These are phyloP conservation scores for Fusarium camptoceras DNA, from an alignment of 2,329 filamentous ascomycete species.

Conservation along the genomic window DNA sequence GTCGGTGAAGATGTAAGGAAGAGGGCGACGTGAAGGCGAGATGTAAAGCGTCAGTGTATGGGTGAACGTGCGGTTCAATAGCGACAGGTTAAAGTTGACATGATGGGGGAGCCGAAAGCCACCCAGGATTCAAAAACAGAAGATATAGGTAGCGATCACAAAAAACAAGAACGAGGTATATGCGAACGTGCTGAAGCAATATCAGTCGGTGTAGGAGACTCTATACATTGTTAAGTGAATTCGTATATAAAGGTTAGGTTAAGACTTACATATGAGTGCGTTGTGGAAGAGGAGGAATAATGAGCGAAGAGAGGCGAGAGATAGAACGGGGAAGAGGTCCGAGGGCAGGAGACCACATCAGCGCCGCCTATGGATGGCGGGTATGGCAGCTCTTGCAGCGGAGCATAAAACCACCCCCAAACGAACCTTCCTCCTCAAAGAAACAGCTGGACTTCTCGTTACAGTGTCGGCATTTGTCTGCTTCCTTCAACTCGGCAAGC, in stretches of 20 bases:
- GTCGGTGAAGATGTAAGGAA: too few relatives aligned
- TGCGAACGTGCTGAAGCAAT: conserved; percentile 18
- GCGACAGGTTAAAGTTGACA: conserved; percentile 85
- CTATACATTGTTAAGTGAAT: conserved; percentile 29
- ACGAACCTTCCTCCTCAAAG: too few relatives aligned
- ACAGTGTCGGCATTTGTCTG: too few relatives aligned
- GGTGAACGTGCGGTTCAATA: too few relatives aligned
- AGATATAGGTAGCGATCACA: conserved; percentile 17
- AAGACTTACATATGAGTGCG: conserved; percentile 4
- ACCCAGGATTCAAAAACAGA: conserved; percentile 35
- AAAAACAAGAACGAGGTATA: conserved; percentile 18
- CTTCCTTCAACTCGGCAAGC: too few relatives aligned
- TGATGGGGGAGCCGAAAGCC: conserved; percentile 53
- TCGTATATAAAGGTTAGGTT: conserved; percentile 26
- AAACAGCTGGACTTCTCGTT: too few relatives aligned
- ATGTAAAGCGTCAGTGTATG: too few relatives aligned
- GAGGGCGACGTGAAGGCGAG: too few relatives aligned
- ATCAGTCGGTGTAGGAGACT: conserved; percentile 34
- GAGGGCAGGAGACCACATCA: too few relatives aligned
- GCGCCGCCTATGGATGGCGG: too few relatives aligned
- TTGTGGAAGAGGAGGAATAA: conserved; percentile 34
- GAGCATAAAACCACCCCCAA: too few relatives aligned
- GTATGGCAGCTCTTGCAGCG: too few relatives aligned
- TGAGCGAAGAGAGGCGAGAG: conserved; percentile 37
- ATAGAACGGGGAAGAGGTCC: conserved; percentile 32